Evolutionary conservation across 345 rosid species (phyloP), one percentile per base, ranked within the genome.

Genomic region (Psidium guajava): DNA sequence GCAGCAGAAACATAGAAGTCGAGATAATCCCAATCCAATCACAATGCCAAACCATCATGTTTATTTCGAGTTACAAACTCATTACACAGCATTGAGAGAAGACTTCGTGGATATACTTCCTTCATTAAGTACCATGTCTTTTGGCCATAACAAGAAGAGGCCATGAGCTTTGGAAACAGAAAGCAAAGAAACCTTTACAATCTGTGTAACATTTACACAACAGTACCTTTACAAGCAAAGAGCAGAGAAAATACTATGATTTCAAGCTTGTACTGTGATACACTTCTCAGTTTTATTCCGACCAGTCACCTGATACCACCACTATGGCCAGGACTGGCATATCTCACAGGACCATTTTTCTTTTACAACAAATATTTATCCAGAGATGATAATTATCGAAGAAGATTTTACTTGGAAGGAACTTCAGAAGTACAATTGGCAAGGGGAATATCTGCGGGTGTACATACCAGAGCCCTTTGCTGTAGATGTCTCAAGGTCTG

Each of bases 401-500:
- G 55, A 25, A 83, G 49, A 77, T 54, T 86, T 91, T 90, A 93
- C 84, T 93, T 92, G 2, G 85, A 90, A 69, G 94, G 81, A 73
- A 91, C 93, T 90, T 92, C 92, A 58, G 94, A 92, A 85, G 93
- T 61, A 86, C 92, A 87, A 18, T 64, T 92, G 82, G 88, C 61
- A 82, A 92, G 89, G 86, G 97, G 91, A 90, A 94, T 82, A 88
- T 94, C 96, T 82, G 93, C 82, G 9, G 98, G 93, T 3, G 96
- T 90, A 84, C 93, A 92, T 52, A 95, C 96, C 82, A 94, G 90
- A 85, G 99, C 99, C 89, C 99, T 93, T 91, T 90, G 95, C 89
- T 97, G 99, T 83, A 97, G 81, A 93, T 96, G 99, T 88, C 96
- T 93, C 91, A 97, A 90, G 90, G 98, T 97, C 90, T 96, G 96